These are phyloP conservation scores for Ilex aquifolium DNA, from an alignment of 257 asterid genomes.

Conservation along the genomic window DNA sequence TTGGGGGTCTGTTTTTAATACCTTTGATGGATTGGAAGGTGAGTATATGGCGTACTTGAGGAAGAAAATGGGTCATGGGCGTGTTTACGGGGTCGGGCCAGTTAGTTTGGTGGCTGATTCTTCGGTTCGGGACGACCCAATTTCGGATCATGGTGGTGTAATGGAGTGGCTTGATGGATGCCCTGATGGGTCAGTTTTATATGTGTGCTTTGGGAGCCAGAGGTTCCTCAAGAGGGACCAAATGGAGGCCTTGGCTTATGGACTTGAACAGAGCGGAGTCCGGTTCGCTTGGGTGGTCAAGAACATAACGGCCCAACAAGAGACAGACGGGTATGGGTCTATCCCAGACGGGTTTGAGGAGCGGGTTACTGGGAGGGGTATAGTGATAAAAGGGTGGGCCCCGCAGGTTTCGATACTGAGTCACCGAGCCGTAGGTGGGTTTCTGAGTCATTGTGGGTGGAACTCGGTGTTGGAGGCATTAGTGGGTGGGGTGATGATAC, in stretches of 20 bases:
- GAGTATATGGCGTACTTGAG: constrained; percentile 35
- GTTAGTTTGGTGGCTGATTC: constrained; percentile 25
- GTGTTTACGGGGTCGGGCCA: constrained; percentile 55
- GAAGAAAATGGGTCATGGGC: constrained; percentile 29
- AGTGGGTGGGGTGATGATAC: constrained; percentile 49
- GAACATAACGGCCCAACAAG: constrained; percentile 37
- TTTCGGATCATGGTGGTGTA: not conserved
- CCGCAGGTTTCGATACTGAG: constrained; percentile 54
- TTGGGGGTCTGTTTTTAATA: constrained; percentile 49
- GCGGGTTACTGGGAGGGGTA: constrained; percentile 38
- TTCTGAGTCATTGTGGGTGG: constrained; percentile 81
- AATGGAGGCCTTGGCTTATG: constrained; percentile 52
- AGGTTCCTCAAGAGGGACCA: constrained; percentile 46
- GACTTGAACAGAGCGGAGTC: constrained; percentile 54
- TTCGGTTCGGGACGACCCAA: constrained; percentile 11
- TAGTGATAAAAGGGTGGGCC: constrained; percentile 66
- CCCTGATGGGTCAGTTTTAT: constrained; percentile 47
- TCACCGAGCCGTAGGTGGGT: constrained; percentile 56
- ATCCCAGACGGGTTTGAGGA: constrained; percentile 45
- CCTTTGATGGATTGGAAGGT: constrained; percentile 44
- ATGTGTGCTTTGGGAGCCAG: constrained; percentile 75
- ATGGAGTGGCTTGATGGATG: constrained; percentile 47
- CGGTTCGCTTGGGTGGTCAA: constrained; percentile 55
- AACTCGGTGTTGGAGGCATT: constrained; percentile 63
- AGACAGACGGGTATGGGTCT: constrained; percentile 40